Evolutionary conservation across 108 stramenopile genomes (phyloP).

Genomic region (Cylindrotheca closterium): DNA sequence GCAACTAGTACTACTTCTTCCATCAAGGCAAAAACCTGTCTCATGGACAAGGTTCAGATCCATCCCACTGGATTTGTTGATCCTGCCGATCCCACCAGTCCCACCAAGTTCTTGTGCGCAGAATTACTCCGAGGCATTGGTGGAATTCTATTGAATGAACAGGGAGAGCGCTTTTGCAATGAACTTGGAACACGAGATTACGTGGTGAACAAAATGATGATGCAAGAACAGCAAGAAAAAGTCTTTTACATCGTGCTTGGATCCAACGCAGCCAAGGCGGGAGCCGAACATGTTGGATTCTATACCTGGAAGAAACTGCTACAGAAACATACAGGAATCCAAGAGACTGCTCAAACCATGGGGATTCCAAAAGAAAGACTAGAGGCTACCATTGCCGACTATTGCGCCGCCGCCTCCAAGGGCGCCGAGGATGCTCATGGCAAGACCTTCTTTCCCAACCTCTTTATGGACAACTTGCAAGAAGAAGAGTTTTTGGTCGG

Average conservation of each 20-base stretch:
- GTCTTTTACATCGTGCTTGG: slow-evolving; percentile 64
- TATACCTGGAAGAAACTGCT: slow-evolving; percentile 68
- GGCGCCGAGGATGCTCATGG: slow-evolving; percentile 61
- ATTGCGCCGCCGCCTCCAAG: slow-evolving; percentile 41
- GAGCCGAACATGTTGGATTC: slow-evolving; percentile 70
- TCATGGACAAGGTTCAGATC: slow-evolving; percentile 92
- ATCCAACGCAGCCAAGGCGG: slow-evolving; percentile 49
- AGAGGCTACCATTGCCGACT: slow-evolving; percentile 49
- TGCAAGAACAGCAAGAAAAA: slow-evolving; percentile 47
- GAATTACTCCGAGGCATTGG: slow-evolving; percentile 81
- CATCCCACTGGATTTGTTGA: slow-evolving; percentile 95
- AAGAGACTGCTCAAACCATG: slow-evolving; percentile 64
- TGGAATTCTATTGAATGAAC: slow-evolving; percentile 43
- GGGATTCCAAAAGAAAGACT: slow-evolving; percentile 34
- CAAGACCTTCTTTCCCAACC: slow-evolving; percentile 57
- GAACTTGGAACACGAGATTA: slow-evolving; percentile 56
- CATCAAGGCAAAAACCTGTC: slow-evolving; percentile 75
- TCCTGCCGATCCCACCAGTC: slow-evolving; percentile 79
- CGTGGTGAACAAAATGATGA: slow-evolving; percentile 35
- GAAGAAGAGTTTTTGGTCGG: slow-evolving; percentile 50
- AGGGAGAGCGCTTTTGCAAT: slow-evolving; percentile 64
- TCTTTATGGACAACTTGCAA: slow-evolving; percentile 32
- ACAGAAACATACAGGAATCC: slow-evolving; percentile 45
- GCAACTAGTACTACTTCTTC: slow-evolving; percentile 2
- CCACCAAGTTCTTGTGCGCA: slow-evolving; percentile 66